Evolutionary conservation across 306 rosid genomes (phyloP), one percentile per base, ranked within the genome.

Genomic region (Acacia acuminata): DNA sequence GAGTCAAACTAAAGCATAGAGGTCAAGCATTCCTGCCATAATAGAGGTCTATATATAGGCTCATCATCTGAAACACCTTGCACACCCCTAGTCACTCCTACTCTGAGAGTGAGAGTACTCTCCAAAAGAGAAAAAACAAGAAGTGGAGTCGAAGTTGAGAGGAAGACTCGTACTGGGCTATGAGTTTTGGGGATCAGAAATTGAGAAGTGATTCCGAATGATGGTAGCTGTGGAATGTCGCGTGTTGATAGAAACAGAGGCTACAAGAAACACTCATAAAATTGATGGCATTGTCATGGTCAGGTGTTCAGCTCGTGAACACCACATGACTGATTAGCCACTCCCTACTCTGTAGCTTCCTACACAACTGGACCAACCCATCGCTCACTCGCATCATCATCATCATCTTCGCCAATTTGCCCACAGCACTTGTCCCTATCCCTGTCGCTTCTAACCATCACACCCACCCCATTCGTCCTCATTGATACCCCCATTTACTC

Each of bases 391-490:
- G 48, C 70, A 82, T 51, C 40, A 53, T 15, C 60, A 16, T 15
- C 63, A 19, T 55, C 63, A 19, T 20, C 51, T 89, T 72, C 88
- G 84, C 88, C 90, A 44, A 81, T 82, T 83, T 84, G 84, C 82
- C 72, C 64, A 71, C 47, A 74, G 78, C 90, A 82, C 76, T 72
- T 82, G 94, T 93, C 96, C 84, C 81, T 73, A 43, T 91, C 94
- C 4, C 2, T 91, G 97, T 93, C 87, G 82, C 87, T 83, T 85
- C 80, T 61, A 87, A 85, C 82, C 83, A 38, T 5, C 88, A 77
- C 79, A 73, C 85, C 76, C 45, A 45, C 17, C 83, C 85, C 86
- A 75, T 73, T 66, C 45, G 79, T 55, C 76, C 86, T 76, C 79
- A 80, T 80, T 82, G 87, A 71, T 71, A 25, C 51, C 76, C 76